Evolutionary conservation across 2,329 filamentous ascomycete genomes (phyloP).

Genomic region (Ophiostoma novo-ulmi): DNA sequence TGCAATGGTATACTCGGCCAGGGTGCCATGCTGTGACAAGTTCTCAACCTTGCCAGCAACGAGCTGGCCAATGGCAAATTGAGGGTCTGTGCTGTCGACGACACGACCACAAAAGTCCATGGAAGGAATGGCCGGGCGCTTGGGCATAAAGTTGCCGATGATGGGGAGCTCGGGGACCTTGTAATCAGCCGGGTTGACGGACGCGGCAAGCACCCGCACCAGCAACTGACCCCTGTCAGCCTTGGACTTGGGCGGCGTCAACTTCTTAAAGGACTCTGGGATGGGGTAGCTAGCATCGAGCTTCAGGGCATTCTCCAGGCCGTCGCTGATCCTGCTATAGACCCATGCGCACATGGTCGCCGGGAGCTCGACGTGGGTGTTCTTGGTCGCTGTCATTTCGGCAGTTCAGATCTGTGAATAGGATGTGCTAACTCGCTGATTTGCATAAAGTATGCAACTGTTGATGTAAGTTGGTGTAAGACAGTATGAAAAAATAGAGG

Average conservation of each 20-base stretch:
- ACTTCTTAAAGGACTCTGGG: slow-evolving; percentile 19
- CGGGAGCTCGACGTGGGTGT: slow-evolving; percentile 16
- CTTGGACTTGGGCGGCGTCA: slow-evolving; percentile 24
- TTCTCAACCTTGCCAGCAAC: slow-evolving; percentile 25
- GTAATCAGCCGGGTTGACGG: slow-evolving; percentile 48
- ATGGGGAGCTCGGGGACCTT: slow-evolving; percentile 43
- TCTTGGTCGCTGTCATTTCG: background rate
- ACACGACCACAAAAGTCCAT: slow-evolving; percentile 51
- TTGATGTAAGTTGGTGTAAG: background rate
- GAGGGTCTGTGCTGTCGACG: slow-evolving; percentile 29
- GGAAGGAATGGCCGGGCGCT: slow-evolving; percentile 42
- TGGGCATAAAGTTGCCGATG: slow-evolving; percentile 35
- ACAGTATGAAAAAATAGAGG: background rate
- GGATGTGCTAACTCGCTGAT: background rate
- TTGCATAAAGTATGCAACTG: background rate
- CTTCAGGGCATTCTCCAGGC: slow-evolving; percentile 35
- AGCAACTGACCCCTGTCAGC: slow-evolving; percentile 29
- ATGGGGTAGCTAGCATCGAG: slow-evolving; percentile 30
- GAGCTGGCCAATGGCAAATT: slow-evolving; percentile 26
- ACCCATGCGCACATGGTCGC: slow-evolving; percentile 29
- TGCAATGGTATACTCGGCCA: slow-evolving; percentile 28
- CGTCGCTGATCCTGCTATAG: slow-evolving; percentile 26
- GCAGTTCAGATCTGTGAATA: background rate
- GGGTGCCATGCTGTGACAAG: slow-evolving; percentile 24
- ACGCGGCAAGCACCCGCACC: slow-evolving; percentile 41